Evolutionary conservation across 768 basidiomycete species (phyloP), one percentile per base, ranked within the genome.

Genomic region (Solioccasus polychromus): DNA sequence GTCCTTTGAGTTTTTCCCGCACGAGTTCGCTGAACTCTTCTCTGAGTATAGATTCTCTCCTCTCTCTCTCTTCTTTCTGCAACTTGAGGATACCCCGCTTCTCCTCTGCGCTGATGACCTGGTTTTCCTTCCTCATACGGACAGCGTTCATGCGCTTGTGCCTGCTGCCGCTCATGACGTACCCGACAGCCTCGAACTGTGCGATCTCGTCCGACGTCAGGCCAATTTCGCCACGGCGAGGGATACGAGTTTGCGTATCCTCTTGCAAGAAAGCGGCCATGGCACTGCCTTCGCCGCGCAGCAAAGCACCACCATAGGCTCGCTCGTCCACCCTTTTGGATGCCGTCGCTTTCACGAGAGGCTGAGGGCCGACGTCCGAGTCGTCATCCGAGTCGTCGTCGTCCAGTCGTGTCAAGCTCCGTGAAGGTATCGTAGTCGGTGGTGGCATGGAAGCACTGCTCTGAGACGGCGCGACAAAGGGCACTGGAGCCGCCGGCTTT

Each of bases 61-160:
- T 82, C 67, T 86, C 83, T 66, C 88, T 81, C 71, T 99, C 96
- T 66, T 97, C 95, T 63, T 75, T 87, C 69, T 97, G 95, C 66
- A 97, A 60, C 69, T 96, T 95, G 63, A 98, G 63, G 47, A 98
- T 94, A 28, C 92, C 90, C 26, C 96, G 72, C 76, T 98, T 98
- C 77, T 99, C 96, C 69, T 98, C 96, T 2, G 95, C 93, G 58
- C 87, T 91, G 63, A 99, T 99, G 52, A 98, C 94, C 70, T 99
- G 96, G 71, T 99, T 97, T 74, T 99, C 96, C 76, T 98, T 98
- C 62, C 95, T 75, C 83, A 99, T 89, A 49, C 96, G 88, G 35
- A 99, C 95, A 1, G 96, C 95, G 56, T 98, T 99, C 96, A 99
- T 99, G 67, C 92, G 78, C 53, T 88, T 79, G 67, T 99, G 93